These are phyloP conservation scores for Paramecium primaurelia DNA, from an alignment of 73 alveolate species.

Conservation along the genomic window DNA sequence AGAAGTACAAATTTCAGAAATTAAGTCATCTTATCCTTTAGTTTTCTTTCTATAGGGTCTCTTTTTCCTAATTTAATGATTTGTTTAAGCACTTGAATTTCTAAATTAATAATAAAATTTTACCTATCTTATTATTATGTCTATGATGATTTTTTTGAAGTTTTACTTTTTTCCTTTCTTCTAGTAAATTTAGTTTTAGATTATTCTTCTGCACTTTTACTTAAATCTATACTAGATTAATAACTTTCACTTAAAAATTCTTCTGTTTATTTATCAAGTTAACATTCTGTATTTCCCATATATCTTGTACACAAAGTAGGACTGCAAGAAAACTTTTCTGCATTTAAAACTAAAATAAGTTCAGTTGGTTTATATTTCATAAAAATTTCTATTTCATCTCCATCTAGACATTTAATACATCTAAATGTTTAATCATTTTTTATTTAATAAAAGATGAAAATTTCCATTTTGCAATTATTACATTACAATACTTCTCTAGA, in stretches of 20 bases:
- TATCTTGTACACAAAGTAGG: background rate
- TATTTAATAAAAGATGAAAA: background rate
- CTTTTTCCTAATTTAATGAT: background rate
- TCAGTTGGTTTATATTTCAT: background rate
- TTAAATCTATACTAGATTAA: background rate
- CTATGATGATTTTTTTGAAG: background rate
- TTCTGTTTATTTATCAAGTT: background rate
- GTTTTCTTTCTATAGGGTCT: background rate
- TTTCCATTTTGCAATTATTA: background rate
- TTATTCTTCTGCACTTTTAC: background rate
- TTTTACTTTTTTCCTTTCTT: background rate
- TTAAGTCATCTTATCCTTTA: background rate
- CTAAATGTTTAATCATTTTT: background rate
- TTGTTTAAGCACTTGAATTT: background rate
- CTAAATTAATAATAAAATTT: background rate
- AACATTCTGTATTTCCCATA: constrained; percentile 10
- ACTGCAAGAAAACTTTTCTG: background rate
- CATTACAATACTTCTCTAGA: background rate
- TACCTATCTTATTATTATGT: background rate
- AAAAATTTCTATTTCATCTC: background rate
- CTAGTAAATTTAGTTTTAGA: background rate
- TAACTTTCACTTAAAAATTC: background rate
- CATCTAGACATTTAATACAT: background rate
- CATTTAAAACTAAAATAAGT: background rate
- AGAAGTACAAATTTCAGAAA: background rate